phyloP scores from a whole-genome alignment of 495 filamentous ascomycete genomes.

The Sporormia fimetaria region DNA sequence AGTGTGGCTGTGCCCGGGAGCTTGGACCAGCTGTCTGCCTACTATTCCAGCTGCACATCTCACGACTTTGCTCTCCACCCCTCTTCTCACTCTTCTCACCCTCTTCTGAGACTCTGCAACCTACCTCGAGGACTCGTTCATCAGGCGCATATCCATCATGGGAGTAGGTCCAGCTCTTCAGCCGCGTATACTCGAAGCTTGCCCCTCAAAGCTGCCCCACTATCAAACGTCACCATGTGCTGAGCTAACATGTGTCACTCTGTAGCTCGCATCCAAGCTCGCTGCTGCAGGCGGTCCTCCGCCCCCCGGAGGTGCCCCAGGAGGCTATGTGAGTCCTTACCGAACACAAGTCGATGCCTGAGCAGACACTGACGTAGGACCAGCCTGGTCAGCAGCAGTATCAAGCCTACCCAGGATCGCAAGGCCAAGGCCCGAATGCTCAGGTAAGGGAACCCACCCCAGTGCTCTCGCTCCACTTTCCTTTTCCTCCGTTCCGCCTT shows the following conservation, averaged over 20 bases:
- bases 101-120: too few species aligned
- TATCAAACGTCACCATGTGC: slow-evolving; percentile 3
- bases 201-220: slow-evolving; percentile 1
- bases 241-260: neutral
- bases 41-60: neutral
- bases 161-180: slow-evolving; percentile 1
- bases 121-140: neutral
- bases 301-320: slow-evolving; percentile 17
- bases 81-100: neutral
- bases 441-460: slow-evolving; percentile 15
- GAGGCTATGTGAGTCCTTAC: slow-evolving; percentile 20
- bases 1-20: too few species aligned
- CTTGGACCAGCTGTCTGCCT: too few species aligned
- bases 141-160: neutral
- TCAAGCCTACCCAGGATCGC: slow-evolving; percentile 25
- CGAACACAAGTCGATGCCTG: slow-evolving; percentile 1
- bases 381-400: slow-evolving; percentile 31
- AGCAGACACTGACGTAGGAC: neutral
- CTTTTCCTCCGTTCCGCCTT: slow-evolving; percentile 9
- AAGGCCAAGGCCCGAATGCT: slow-evolving; percentile 8
- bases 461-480: slow-evolving; percentile 5
- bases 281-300: slow-evolving; percentile 18
- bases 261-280: slow-evolving; percentile 24
- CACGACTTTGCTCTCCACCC: neutral
- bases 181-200: neutral